A percentile compares a stretch with the other conserved stretches of the same genome.
These are phyloP conservation scores for Chaetomiaceae sp. DNA, from an alignment of 2,329 filamentous ascomycete genomes.

Conservation along the genomic window DNA sequence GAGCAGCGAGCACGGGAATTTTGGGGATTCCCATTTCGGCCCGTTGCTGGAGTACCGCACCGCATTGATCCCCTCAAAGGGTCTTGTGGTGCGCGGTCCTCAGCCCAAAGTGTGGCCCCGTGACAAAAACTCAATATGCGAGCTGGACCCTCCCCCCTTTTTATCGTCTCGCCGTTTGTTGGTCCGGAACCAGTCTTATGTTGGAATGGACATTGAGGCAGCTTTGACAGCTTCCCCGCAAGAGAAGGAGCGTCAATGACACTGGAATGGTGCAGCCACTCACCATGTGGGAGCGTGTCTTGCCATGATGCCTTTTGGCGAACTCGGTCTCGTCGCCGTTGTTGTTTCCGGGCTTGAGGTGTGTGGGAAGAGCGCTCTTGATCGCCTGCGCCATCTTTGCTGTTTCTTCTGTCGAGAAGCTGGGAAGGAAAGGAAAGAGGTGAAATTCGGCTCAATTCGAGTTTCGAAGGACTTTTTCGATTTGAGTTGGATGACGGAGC, in stretches of 20 bases:
- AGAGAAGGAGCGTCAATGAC: too few species aligned
- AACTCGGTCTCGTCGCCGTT: slow-evolving; percentile 47
- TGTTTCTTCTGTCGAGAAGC: slow-evolving; percentile 10
- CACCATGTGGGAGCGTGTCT: slow-evolving; percentile 82
- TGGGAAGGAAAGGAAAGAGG: neutral
- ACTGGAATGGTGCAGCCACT: slow-evolving; percentile 38
- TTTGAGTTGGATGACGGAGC: neutral
- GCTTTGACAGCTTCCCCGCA: neutral
- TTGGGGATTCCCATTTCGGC: neutral
- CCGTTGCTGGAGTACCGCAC: neutral
- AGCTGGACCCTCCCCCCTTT: neutral
- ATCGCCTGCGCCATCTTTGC: slow-evolving; percentile 59
- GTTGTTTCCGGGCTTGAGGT: slow-evolving; percentile 61
- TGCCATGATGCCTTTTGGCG: slow-evolving; percentile 70
- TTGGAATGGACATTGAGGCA: neutral
- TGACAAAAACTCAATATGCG: slow-evolving; percentile 10
- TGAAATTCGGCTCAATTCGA: neutral
- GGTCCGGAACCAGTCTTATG: neutral
- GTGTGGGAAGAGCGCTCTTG: slow-evolving; percentile 75
- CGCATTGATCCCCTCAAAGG: neutral
- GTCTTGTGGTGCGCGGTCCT: neutral
- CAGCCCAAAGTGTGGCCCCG: neutral
- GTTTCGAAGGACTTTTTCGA: neutral
- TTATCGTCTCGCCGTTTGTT: neutral
- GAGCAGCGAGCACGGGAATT: neutral